Conservation (phyloP, 169 alveolate species). For the Cryptosporidium ubiquitum region DNA sequence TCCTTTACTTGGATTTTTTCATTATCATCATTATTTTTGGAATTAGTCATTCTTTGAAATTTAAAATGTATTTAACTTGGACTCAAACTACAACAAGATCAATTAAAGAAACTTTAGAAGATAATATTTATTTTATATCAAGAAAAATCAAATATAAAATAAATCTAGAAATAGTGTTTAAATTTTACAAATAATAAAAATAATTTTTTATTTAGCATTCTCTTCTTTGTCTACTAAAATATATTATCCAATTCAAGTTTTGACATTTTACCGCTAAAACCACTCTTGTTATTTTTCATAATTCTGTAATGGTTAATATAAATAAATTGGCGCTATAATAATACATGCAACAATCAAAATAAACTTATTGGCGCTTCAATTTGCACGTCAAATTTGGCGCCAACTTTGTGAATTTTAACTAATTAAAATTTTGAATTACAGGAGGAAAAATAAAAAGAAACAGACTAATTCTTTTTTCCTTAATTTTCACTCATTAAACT, state of each 20-base stretch:
- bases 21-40: slow-evolving; percentile 1
- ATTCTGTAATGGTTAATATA: not conserved
- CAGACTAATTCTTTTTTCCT: too few species aligned
- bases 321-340: not conserved
- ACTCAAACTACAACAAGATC: too few species aligned
- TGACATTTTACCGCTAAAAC: slow-evolving; percentile 11
- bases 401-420: not conserved
- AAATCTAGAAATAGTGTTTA: not conserved
- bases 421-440: too few species aligned
- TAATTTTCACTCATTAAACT: not conserved
- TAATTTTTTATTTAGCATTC: not conserved
- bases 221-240: not conserved
- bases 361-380: not conserved
- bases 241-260: not conserved
- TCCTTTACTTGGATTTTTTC: not conserved
- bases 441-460: not conserved
- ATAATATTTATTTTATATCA: too few species aligned
- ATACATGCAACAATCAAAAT: not conserved
- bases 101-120: too few species aligned
- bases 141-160: too few species aligned
- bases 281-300: not conserved
- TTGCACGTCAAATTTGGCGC: not conserved
- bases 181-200: not conserved
- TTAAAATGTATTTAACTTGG: not conserved
- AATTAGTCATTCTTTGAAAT: not conserved